phyloP scores from a whole-genome alignment of 108 stramenopile species.

The Nitzschia palea region DNA sequence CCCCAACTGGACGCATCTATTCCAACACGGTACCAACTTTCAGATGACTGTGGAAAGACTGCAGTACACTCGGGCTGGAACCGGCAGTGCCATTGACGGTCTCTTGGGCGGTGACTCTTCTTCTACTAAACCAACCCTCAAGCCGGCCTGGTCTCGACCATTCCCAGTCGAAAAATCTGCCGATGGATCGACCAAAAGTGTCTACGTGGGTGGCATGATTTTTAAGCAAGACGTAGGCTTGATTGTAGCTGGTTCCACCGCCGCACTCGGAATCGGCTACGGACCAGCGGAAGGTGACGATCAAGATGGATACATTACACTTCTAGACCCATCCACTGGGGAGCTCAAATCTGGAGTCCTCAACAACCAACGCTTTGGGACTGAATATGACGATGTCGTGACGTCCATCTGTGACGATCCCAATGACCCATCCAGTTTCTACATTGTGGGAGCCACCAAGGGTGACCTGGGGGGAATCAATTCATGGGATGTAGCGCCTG shows the following conservation, averaged over 20 bases:
- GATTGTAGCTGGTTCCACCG: constrained; percentile 18
- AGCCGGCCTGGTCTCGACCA: constrained; percentile 2
- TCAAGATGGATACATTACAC: constrained; percentile 26
- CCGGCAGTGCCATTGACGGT: constrained; percentile 12
- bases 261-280: constrained; percentile 15
- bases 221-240: constrained; percentile 7
- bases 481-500: not conserved
- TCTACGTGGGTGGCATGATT: constrained; percentile 23
- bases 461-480: not conserved
- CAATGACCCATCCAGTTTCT: constrained; percentile 5
- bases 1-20: constrained; percentile 19
- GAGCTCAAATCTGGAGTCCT: not conserved
- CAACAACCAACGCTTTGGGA: constrained; percentile 23
- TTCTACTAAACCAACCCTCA: not conserved
- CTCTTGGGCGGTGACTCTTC: not conserved
- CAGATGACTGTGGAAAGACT: constrained; percentile 19
- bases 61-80: not conserved
- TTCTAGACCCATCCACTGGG: constrained; percentile 15
- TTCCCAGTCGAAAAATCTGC: constrained; percentile 6
- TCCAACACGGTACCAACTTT: constrained; percentile 19
- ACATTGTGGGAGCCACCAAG: constrained; percentile 25
- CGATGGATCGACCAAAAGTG: not conserved
- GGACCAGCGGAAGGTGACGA: constrained; percentile 23
- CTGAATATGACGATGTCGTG: constrained; percentile 9
- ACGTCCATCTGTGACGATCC: constrained; percentile 12